Base-by-base conservation (phyloP, 2,329 filamentous ascomycete genomes). In the Xylariaceae sp. region DNA sequence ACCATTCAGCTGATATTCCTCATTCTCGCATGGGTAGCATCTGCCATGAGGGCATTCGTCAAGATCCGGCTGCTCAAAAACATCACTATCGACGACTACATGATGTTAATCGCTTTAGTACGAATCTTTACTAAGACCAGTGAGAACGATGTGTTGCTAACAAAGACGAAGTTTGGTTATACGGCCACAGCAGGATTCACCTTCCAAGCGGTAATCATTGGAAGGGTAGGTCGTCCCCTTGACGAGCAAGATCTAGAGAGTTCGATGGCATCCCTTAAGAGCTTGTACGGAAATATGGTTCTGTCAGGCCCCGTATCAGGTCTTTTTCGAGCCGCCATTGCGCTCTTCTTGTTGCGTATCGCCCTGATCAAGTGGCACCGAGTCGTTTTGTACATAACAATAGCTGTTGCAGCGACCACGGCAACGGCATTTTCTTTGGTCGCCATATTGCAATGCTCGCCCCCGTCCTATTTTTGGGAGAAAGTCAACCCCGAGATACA, bases 361-460 rank as follows among this genome's bases (percentile, higher is more conserved):
- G 64, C 66, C 7, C 59, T 63, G 5, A 50, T 54, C 10, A 60
- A 49, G 19, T 44, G 59, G 27, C 65, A 73, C 46, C 58, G 60
- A 4, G 55, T 59, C 48, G 60, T 68, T 36, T 63, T 69, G 27
- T 60, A 62, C 37, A 41, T 44, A 39, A 62, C 64, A 33, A 42
- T 68, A 16, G 54, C 42, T 5, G 64, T 71, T 45, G 65, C 73
- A 46, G 64, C 62, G 42, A 38, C 55, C 17, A 60, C 65, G 27
- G 69, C 69, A 0, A 43, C 58, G 6, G 60, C 55, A 10, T 72
- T 68, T 53, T 72, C 74, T 58, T 69, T 76, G 55, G 57, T 75
- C 47, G 67, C 73, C 5, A 51, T 74, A 0, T 67, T 79, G 14
- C 75, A 78, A 54, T 79, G 76, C 59, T 60, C 52, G 0, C 76